Conservation (phyloP, 73 alveolate species). For the Durusdinium trenchii region DNA sequence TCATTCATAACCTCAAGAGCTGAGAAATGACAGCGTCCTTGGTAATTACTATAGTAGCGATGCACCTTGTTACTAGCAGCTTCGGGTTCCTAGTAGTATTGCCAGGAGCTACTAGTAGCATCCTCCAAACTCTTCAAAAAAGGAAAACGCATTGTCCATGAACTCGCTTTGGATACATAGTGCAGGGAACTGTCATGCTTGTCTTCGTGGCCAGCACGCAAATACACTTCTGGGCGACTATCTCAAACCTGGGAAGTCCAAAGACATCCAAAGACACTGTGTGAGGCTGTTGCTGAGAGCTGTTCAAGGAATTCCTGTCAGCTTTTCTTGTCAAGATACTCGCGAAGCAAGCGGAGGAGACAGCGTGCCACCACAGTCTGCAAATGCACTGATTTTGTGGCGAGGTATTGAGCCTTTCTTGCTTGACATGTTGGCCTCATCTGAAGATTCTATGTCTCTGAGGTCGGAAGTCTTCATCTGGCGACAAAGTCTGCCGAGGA, state of each 20-base stretch:
- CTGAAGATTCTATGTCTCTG: slow-evolving; percentile 76
- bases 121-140: background rate
- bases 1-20: slow-evolving; percentile 68
- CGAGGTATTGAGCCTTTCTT: background rate
- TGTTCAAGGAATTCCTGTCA: no score
- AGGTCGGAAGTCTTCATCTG: slow-evolving; percentile 82
- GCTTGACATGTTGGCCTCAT: slow-evolving; percentile 38
- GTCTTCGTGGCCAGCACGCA: slow-evolving; percentile 90
- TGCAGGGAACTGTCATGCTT: slow-evolving; percentile 68
- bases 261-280: no score
- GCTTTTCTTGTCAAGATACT: background rate
- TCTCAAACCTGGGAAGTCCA: slow-evolving; percentile 51
- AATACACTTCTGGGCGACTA: slow-evolving; percentile 83
- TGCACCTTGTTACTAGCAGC: no score
- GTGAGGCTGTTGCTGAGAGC: no score
- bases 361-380: slow-evolving; percentile 90
- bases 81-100: no score
- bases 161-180: background rate
- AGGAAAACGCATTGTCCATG: no score
- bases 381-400: no score
- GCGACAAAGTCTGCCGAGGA: no score
- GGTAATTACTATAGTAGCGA: no score
- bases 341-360: slow-evolving; percentile 71
- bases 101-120: no score
- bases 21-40: no score